Evolutionary conservation across 805 yeast species (phyloP), one percentile per base, ranked within the genome.

Genomic region (Spathaspora girioi): DNA sequence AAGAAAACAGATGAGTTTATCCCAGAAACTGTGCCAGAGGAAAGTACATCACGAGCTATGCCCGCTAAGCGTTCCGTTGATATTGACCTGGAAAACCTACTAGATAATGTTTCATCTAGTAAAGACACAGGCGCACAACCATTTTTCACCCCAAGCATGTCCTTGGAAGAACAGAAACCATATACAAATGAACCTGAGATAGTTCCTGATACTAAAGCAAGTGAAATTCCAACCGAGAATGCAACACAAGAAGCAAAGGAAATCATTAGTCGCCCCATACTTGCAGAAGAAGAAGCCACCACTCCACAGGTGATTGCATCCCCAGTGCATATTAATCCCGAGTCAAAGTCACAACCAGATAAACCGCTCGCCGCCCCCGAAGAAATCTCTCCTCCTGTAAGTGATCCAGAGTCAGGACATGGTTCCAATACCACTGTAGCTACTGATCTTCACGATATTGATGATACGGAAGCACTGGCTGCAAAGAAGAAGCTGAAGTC

Each of bases 361-460:
- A 14, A 8, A 14, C 35, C 5, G 3, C 4, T 11, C n/a, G n/a
- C 8, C n/a, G n/a, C 10, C n/a, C 35, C 35, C 18, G 38, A 45
- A 8, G 43, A 18, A 7, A 19, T 35, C 10, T 43, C 52, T 15
- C 26, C 51, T 7, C 51, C 51, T 18, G 19, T 18, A 15, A 49
- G 51, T 20, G 43, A 23, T 5, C 35, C 12, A 31, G 29, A 44
- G 14, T 49, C 51, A 29, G 3, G n/a, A 15, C 43, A 35, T 19
- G 18, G 29, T 19, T 31, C 51, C n/a, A 17, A 27, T 12, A 43
- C 51, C 6, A 49, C 51, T 2, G 19, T 5, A 15, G 46, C 41
- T 4, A 49, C 51, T 9, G 50, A 47, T 6, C 46, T 18, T 15
- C 38, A 27, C 2, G 42, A 27, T 7, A 3, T n/a, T 18, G 43